These are phyloP conservation scores for Globisporangium apiculatum DNA, from an alignment of 352 stramenopile genomes.

Conservation along the genomic window DNA sequence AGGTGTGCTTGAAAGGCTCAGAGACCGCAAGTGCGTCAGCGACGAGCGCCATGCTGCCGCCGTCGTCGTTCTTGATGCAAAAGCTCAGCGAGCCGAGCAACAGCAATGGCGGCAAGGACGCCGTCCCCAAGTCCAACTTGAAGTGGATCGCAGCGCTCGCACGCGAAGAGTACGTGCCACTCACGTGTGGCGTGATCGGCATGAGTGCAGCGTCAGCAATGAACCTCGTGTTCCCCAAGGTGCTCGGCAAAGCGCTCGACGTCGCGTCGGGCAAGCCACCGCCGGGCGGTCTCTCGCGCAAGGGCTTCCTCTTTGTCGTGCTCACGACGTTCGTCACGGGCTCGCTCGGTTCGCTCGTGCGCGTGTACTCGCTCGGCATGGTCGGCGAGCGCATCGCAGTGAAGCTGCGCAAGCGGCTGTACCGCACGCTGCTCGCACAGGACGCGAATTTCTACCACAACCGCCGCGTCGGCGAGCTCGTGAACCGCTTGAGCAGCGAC, in stretches of 20 bases:
- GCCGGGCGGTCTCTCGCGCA: conserved; percentile 63
- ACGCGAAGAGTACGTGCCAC: conserved; percentile 55
- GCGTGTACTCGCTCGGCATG: conserved; percentile 86
- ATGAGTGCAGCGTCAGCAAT: conserved; percentile 83
- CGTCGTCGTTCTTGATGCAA: conserved; percentile 65
- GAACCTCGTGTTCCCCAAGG: conserved; percentile 85
- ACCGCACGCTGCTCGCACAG: conserved; percentile 69
- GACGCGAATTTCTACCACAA: conserved; percentile 81
- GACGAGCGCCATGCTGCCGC: conserved; percentile 35
- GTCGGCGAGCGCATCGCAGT: conserved; percentile 79
- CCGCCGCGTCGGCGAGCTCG: conserved; percentile 80
- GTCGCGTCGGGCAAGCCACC: conserved; percentile 70
- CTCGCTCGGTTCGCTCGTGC: conserved; percentile 80
- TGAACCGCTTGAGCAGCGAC: conserved; percentile 80
- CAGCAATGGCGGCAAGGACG: conserved; percentile 7
- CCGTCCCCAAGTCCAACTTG: conserved; percentile 30
- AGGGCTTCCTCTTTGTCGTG: conserved; percentile 82
- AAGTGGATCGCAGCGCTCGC: conserved; percentile 64
- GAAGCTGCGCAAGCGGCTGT: conserved; percentile 70
- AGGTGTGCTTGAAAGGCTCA: background rate
- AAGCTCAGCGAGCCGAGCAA: conserved; percentile 38
- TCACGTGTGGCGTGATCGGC: conserved; percentile 64
- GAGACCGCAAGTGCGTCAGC: background rate
- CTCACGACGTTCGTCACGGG: conserved; percentile 81
- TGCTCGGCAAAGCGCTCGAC: conserved; percentile 87